A percentile compares a stretch with the other conserved stretches of the same genome.
Evolutionary conservation across 768 basidiomycete genomes (phyloP).

Genomic region (Hebeloma cylindrosporum): DNA sequence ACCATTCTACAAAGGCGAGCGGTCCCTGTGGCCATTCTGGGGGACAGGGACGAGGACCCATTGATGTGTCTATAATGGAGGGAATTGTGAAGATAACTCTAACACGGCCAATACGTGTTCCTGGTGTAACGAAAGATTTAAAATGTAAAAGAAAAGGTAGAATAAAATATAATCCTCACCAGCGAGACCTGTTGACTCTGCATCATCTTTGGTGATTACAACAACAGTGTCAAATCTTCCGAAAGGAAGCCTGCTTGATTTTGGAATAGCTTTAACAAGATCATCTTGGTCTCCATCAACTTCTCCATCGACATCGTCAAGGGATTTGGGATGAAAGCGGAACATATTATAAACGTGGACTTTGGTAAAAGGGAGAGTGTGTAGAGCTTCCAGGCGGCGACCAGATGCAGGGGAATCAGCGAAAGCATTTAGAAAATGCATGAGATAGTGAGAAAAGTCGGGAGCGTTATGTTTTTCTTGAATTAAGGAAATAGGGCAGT

Average conservation of each 20-base stretch:
- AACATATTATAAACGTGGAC: constrained; percentile 22
- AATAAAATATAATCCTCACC: constrained; percentile 10
- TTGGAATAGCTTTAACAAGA: constrained; percentile 19
- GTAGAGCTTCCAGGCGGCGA: too few relatives aligned
- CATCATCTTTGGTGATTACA: constrained; percentile 11
- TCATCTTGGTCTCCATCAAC: constrained; percentile 10
- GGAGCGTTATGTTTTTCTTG: constrained; percentile 8
- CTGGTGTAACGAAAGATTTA: too few relatives aligned
- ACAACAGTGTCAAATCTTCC: constrained; percentile 25
- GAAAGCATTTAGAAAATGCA: constrained; percentile 26
- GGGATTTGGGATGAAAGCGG: constrained; percentile 17
- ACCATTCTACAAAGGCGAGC: constrained; percentile 22
- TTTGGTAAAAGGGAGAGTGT: constrained; percentile 15
- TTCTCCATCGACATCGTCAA: constrained; percentile 20
- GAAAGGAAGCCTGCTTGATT: neutral
- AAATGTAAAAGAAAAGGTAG: neutral
- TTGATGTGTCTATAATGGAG: neutral
- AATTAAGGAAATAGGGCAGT: constrained; percentile 14
- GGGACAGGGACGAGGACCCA: constrained; percentile 4
- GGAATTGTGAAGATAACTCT: constrained; percentile 25
- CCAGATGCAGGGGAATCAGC: constrained; percentile 1
- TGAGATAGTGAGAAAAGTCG: constrained; percentile 25
- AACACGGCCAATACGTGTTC: constrained; percentile 20
- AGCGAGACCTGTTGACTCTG: constrained; percentile 18
- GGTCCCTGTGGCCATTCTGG: constrained; percentile 13